Evolutionary conservation across 208 protist species (phyloP), one percentile per base, ranked within the genome.

Genomic region (Leishmania aethiopica): DNA sequence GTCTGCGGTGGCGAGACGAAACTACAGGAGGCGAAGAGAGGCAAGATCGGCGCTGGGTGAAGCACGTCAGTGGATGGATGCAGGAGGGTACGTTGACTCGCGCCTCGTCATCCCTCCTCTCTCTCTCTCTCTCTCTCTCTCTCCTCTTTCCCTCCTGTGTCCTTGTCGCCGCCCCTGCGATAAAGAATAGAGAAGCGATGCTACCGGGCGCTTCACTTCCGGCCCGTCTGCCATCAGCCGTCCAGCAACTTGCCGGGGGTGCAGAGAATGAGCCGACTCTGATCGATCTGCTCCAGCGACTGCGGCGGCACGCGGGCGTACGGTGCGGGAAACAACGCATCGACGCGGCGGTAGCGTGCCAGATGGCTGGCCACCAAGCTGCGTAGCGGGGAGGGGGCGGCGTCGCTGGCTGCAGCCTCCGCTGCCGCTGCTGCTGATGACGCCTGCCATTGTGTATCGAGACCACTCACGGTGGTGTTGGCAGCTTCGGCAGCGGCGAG

Each of bases 191-290:
- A 13, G 22, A 42, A 69, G 60, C 47, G 78, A 47, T 47, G 69
- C 47, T 15, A 10, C n/a, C 37, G 35, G 8, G 59, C 10, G 59
- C 10, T 32, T 64, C 59, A 35, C 59, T 35, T 32, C 59, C 59
- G 25, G 32, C 32, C 15, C 15, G 62, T 22, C 62, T 42, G n/a
- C 32, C 71, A 17, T 35, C 71, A 59, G 47, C 35, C 22, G 73
- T 62, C 51, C 1, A 35, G 17, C 28, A 77, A 40, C 42, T 51
- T 72, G 19, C 59, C n/a, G 3, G 78, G 82, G 3, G 75, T 42
- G 57, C 85, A 88, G 64, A 88, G 76, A 22, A 88, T 79, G 0
- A 86, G 77, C 4, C 85, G 81, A 17, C 32, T 82, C 71, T 88
- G 85, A 40, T 88, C 85, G 22, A 90, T 60, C 35, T 87, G 71